Evolutionary conservation across 2,329 filamentous ascomycete genomes (phyloP), one percentile per base, ranked within the genome.

Genomic region (Aspergillus sp.): DNA sequence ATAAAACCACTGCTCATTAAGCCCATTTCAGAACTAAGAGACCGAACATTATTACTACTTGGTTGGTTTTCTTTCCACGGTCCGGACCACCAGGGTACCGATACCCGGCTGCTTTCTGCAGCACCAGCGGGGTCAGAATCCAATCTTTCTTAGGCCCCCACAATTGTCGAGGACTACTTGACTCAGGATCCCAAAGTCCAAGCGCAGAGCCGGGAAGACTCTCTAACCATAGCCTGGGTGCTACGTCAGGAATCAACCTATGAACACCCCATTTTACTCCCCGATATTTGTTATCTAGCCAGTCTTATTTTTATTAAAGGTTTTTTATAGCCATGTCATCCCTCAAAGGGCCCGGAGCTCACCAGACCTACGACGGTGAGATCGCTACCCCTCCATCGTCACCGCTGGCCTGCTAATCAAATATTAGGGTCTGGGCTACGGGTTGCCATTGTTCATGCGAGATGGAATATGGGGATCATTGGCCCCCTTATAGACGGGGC

Each of bases 401-500:
- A 47, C 37, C 20, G 20, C 27, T 19, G n/a, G 39, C 44, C 54
- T 60, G 51, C 63, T 63, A 45, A 68, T 53, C 41, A 37, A 54
- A 22, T 51, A 11, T 51, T 11, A 76, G 89, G 90, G 75, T 86
- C 86, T 68, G 82, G 80, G 70, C 85, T 99, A 63, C 91, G 95
- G 72, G 88, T 99, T 73, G 93, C 90, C 72, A 98, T 99, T 72
- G 85, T 99, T 58, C 95, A 98, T 79, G 93, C 93, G 58, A 88
- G 95, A 69, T 99, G 95, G 95, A 99, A 99, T 80, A 83, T 83
- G 64, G 84, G 83, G 65, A 91, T 99, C 73, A 96, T 98, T 76
- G 87, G 90, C 58, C 87, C 91, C 53, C 86, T 99, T 57, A 83
- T 99, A 60, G 81, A 84, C 52, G 95, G 95, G 64, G 86, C 90